Base-by-base conservation (phyloP, 768 basidiomycete species). In the Xanthoconium stramineum region DNA sequence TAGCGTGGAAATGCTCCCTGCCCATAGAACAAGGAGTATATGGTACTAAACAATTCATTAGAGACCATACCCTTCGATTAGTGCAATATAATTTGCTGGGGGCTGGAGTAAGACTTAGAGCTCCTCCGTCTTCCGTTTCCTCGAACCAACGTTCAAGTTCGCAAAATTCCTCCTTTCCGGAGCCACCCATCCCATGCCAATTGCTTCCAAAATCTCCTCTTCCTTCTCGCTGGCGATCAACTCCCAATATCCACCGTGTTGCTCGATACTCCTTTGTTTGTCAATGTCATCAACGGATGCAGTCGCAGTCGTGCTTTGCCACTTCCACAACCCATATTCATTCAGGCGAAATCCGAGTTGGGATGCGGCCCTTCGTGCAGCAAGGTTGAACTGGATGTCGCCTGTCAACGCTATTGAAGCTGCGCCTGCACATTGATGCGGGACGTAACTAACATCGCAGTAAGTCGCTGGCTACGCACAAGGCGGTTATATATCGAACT, bases 11-110 rank as follows among this genome's bases (percentile, higher is more conserved):
- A 75, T 89, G 58, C 74, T 85, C 8, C 90, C 91, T 17, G 81
- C 83, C 32, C 91, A 94, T 66, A 81, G 86, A 50, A 93, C 88
- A 24, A 79, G 91, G 70, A 88, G 89, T 61, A 88, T 89, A 30
- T 94, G 91, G 91, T 94, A 94, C 73, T 94, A 74, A 76, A 48
- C 44, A 46, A 24, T 24, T 24, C 24, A 24, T 24, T 45, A 55
- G 42, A 57, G 50, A 40, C n/a, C 33, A 15, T 49, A 54, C 58
- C 55, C 58, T 60, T 57, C 44, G 30, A 61, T 55, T 57, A 65
- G 56, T 36, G 39, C 48, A 53, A 53, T 36, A 33, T 47, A 35
- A 56, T 58, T 30, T 35, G 47, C n/a, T 24, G n/a, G 48, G 19
- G 24, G 24, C 24, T 24, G 24, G 24, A 42, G 32, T 38, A 46